Evolutionary conservation across 257 asterid species (phyloP), one percentile per base, ranked within the genome.

Genomic region (Petrea volubilis): DNA sequence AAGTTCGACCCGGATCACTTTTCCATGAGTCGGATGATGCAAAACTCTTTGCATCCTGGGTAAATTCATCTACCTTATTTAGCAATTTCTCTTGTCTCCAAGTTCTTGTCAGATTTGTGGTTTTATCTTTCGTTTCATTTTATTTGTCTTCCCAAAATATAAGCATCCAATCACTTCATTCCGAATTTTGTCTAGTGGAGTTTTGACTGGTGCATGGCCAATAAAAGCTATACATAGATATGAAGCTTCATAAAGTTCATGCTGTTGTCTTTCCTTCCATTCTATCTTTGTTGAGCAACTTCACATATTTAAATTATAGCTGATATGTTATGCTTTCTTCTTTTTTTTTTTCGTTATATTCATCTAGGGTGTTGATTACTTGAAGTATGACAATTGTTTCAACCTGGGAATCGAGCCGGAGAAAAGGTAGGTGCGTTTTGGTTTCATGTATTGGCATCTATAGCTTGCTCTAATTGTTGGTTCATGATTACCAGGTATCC

Each of bases 381-480:
- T 94, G 84, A 95, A 95, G 82, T 95, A 95, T 31, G 99, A 95
- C 89, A 95, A 95, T 74, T 95, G 99, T 79, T 95, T 85, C 84
- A 95, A 95, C 89, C 88, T 88, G 61, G 98, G 98, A 44, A 84
- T 95, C 51, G 82, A 79, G 17, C 96, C 98, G 46, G 74, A 91
- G 80, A 70, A 88, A 75, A 95, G 99, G 99, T 88, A 44, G 33
- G 59, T 36, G 17, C 47, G 70, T 71, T 71, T 55, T 43, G 13
- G 27, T 62, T 31, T 49, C 33, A 18, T 27, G 11, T 14, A 5
- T 20, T 27, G 34, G 43, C 63, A 31, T 71, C 49, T 33, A 21
- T 70, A 38, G 60, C 61, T 27, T 52, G 21, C 12, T 73, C 62
- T 74, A 58, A 81, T 64, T 58, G 28, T 24, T 40, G 46, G n/a